Percentiles rank a stretch among this genome's conserved stretches.
Conservation (phyloP, 225 moss, liverwort and hornwort species). For the Thuidium tamariscinum region DNA sequence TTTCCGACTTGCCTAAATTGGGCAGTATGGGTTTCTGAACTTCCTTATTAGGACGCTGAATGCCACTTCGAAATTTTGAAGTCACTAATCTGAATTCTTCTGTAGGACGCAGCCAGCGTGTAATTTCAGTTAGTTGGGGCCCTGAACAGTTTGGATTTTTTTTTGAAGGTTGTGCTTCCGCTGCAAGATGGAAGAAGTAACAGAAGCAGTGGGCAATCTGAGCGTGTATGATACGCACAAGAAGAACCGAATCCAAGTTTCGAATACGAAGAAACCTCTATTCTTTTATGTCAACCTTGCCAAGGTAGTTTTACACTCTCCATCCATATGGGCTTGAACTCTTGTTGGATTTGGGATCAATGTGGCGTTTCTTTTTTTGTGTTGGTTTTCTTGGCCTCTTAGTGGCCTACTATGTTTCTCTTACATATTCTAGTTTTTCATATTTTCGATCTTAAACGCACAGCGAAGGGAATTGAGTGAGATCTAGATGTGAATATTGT, state of each 20-base stretch:
- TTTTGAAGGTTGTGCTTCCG: background rate
- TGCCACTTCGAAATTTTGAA: background rate
- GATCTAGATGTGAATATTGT: background rate
- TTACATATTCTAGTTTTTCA: background rate
- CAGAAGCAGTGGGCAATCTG: constrained; percentile 42
- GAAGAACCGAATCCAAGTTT: constrained; percentile 78
- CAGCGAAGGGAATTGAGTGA: background rate
- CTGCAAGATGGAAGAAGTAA: constrained; percentile 52
- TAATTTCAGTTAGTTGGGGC: background rate
- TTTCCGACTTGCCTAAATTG: background rate
- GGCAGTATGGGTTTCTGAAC: background rate
- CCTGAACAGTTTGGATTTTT: background rate
- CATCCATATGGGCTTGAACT: background rate
- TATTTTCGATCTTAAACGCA: background rate
- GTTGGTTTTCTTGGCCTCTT: background rate
- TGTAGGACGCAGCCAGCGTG: background rate
- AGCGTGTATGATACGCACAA: constrained; percentile 54
- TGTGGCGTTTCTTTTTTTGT: background rate
- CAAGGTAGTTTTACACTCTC: constrained; percentile 22
- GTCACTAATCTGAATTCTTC: background rate
- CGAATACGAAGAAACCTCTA: constrained; percentile 75
- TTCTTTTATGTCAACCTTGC: constrained; percentile 83
- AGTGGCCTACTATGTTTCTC: background rate
- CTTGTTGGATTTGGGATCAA: background rate
- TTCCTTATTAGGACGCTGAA: background rate